phyloP scores from a whole-genome alignment of 2,329 filamentous ascomycete species.

The Phaeophleospora eucalypticola region DNA sequence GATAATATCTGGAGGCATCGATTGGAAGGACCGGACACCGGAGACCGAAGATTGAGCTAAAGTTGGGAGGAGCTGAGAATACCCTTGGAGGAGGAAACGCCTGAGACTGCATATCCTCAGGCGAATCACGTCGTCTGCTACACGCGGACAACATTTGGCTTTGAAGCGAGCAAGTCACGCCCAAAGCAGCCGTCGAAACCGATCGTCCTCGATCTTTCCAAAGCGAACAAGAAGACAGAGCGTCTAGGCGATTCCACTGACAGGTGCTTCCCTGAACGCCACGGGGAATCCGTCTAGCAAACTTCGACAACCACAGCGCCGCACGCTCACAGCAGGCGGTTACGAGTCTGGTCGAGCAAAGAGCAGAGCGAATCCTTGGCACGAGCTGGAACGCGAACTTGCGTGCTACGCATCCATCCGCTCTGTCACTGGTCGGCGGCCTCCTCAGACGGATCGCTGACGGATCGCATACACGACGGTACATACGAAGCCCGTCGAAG shows the following conservation, averaged over 20 bases:
- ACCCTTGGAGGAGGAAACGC: neutral
- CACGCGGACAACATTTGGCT: neutral
- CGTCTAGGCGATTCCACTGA: neutral
- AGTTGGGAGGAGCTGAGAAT: slow-evolving; percentile 1
- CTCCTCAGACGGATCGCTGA: slow-evolving; percentile 1
- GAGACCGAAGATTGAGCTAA: neutral
- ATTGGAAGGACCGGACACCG: slow-evolving; percentile 3
- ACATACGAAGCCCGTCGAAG: slow-evolving; percentile 6
- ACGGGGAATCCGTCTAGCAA: slow-evolving; percentile 1
- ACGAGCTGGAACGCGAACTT: neutral
- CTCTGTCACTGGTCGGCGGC: slow-evolving; percentile 1
- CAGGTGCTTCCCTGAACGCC: neutral
- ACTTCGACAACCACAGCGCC: neutral
- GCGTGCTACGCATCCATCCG: neutral
- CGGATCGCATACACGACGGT: slow-evolving; percentile 5
- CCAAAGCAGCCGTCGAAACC: neutral
- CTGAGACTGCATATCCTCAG: neutral
- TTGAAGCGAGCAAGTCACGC: neutral
- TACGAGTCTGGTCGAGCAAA: neutral
- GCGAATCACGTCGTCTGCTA: neutral
- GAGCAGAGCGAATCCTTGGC: neutral
- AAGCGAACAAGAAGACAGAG: neutral
- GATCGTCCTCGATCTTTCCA: neutral
- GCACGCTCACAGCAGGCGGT: neutral
- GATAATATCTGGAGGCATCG: neutral